These are phyloP conservation scores for Fusarium ambrosium DNA, from an alignment of 2,329 filamentous ascomycete species.

Conservation along the genomic window DNA sequence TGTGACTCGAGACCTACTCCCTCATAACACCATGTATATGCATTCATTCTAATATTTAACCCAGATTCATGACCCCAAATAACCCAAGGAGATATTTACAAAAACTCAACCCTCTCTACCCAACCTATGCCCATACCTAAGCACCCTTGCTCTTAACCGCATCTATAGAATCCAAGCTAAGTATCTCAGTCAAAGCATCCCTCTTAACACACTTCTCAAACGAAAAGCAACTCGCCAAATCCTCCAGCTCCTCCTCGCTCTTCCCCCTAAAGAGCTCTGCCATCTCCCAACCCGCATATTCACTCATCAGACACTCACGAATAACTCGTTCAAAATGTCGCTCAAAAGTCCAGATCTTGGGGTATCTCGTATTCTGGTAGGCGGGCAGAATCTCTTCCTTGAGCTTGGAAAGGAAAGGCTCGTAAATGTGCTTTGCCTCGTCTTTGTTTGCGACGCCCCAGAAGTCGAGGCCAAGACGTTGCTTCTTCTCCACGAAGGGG, in stretches of 20 bases:
- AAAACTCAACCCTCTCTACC: neutral
- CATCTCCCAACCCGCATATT: constrained; percentile 66
- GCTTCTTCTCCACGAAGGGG: constrained; percentile 69
- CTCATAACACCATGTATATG: neutral
- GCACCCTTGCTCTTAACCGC: neutral
- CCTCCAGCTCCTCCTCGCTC: constrained; percentile 65
- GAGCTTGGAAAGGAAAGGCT: constrained; percentile 56
- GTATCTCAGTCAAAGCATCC: constrained; percentile 64
- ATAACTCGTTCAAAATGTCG: constrained; percentile 62
- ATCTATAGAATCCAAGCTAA: constrained; percentile 48
- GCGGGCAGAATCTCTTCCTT: constrained; percentile 59
- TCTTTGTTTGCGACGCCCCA: constrained; percentile 61
- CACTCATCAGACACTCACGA: constrained; percentile 58
- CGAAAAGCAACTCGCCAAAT: constrained; percentile 63
- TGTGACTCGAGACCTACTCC: rapidly evolving
- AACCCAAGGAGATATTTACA: neutral
- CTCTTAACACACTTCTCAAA: constrained; percentile 67
- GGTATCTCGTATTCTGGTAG: constrained; percentile 60
- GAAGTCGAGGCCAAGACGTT: constrained; percentile 64
- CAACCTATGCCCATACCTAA: neutral
- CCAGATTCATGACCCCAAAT: neutral
- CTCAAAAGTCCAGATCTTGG: constrained; percentile 64
- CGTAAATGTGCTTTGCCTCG: constrained; percentile 53
- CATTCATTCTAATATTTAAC: neutral
- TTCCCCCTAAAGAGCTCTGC: constrained; percentile 67